Evolutionary conservation across 495 filamentous ascomycete species (phyloP), one percentile per base, ranked within the genome.

Genomic region (Hypoxylon crocopeplum): DNA sequence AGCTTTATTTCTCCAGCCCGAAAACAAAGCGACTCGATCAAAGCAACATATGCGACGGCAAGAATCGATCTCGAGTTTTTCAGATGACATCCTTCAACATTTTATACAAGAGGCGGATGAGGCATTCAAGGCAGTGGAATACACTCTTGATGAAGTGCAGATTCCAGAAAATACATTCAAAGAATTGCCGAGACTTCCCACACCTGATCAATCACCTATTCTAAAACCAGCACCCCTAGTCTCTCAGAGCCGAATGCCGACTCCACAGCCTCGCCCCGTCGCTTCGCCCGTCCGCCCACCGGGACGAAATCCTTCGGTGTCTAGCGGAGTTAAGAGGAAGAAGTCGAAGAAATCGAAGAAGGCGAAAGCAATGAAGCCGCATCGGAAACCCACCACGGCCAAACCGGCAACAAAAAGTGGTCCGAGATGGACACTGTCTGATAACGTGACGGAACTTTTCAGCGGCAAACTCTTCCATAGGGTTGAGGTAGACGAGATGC

Each of bases 401-500:
- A 75, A 73, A 41, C 67, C 70, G 21, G 64, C 68, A 41, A 46
- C 38, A 22, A 70, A 63, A 40, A 70, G 25, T 22, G 68, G 68
- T 5, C 54, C 72, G 52, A 71, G 71, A 75, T 82, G 77, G 79
- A 74, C 71, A 11, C 57, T 82, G 15, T 69, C 71, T 5, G 75
- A 79, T 22, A 81, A 78, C 55, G 75, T 82, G 50, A 75, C 73
- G 13, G 79, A 79, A 40, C 51, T 80, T 1, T 74, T 82, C 45
- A 73, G 68, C 34, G 73, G 74, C 15, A 74, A 67, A 40, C 56
- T 73, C 17, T 82, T 84, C 49, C 67, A 74, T 37, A 69, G 70
- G 16, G 68, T 77, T 19, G 78, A 82, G 51, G 80, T 68, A 7
- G 78, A 84, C 44, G 79, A 84, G 67, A 81, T 82, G 77, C 73